Base-by-base conservation (phyloP, 2,329 filamentous ascomycete genomes). In the Alternaria postmessia region DNA sequence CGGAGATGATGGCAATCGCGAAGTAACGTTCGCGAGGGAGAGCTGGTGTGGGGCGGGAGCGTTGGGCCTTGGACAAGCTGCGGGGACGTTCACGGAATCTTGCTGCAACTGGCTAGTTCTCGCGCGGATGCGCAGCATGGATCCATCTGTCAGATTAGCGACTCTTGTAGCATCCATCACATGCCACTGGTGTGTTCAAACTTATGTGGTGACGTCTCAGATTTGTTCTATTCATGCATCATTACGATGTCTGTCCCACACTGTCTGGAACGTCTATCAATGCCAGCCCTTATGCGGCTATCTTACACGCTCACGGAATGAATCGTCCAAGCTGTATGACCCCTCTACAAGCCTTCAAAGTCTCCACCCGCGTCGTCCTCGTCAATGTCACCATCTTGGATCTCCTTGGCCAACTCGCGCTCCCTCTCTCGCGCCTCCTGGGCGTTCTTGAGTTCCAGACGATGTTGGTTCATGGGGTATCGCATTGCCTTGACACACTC, bases 401-500 rank as follows among this genome's bases (percentile, higher is more conserved):
- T 98, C 84, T 99, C 95, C 86, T 98, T 98, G 65, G 94, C 95
- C 85, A 99, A 88, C 81, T 99, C 95, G 18, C 95, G 88, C 84
- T 99, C 95, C 20, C 95, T 87, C 80, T 99, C 95, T 51, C 95
- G 88, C n/a, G 95, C 95, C 81, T 99, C 96, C 80, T 98, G 94
- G 0, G 95, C 95, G 73, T 96, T 98, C 87, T 97, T 98, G 57
- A 99, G 86, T 81, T 99, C 95, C 57, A 98, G 85, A 18, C 95
- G 89, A 81, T 99, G 95, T 81, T 98, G 95, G 83, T 99, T 97
- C 94, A 98, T 98, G 3, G 95, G 95, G 82, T 98, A 99, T 56
- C 95, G 89, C 95, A 99, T 99, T 26, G 95, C 94, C 91, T 97
- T 98, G 74, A 99, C 94, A 76, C 94, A 98, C 83, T 99, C 95